Conservation (phyloP, 1,284 basidiomycete genomes). For the Cutaneotrichosporon arboriforme region DNA sequence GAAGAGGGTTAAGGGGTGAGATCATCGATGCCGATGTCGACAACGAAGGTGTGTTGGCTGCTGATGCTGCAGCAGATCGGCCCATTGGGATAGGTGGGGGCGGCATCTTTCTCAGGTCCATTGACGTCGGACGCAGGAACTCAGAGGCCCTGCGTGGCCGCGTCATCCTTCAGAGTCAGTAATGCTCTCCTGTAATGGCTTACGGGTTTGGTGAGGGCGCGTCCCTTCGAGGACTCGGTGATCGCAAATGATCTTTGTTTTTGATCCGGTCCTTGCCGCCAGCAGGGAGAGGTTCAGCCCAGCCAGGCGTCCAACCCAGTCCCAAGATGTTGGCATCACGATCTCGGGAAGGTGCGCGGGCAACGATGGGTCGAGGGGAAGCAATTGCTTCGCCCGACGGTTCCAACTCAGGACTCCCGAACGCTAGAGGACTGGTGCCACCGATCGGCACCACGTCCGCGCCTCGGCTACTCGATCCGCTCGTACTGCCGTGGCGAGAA, state of each 20-base stretch:
- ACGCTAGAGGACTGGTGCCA: conserved; percentile 31
- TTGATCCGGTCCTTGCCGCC: conserved; percentile 31
- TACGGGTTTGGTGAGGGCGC: conserved; percentile 5
- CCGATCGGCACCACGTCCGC: background rate
- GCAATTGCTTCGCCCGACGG: conserved; percentile 15
- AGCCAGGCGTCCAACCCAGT: conserved; percentile 29
- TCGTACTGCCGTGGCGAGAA: conserved; percentile 15
- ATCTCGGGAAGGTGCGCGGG: conserved; percentile 11
- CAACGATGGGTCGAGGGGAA: conserved; percentile 13
- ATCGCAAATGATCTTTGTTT: conserved; percentile 22
- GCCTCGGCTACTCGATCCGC: conserved; percentile 22
- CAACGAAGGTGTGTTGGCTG: conserved; percentile 20
- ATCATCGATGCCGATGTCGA: conserved; percentile 45
- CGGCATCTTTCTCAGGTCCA: conserved; percentile 34
- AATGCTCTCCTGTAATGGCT: conserved; percentile 13
- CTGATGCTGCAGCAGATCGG: conserved; percentile 7
- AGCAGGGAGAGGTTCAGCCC: conserved; percentile 22
- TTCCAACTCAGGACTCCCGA: conserved; percentile 34
- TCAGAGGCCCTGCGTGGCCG: conserved; percentile 38
- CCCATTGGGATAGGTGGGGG: conserved; percentile 4
- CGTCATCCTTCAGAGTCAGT: background rate
- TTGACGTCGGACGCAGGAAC: conserved; percentile 33
- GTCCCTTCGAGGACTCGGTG: conserved; percentile 29
- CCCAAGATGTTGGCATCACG: conserved; percentile 36
- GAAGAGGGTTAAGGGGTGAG: conserved; percentile 47